phyloP scores from a whole-genome alignment of 306 rosid species.

The Quercus bicolor region DNA sequence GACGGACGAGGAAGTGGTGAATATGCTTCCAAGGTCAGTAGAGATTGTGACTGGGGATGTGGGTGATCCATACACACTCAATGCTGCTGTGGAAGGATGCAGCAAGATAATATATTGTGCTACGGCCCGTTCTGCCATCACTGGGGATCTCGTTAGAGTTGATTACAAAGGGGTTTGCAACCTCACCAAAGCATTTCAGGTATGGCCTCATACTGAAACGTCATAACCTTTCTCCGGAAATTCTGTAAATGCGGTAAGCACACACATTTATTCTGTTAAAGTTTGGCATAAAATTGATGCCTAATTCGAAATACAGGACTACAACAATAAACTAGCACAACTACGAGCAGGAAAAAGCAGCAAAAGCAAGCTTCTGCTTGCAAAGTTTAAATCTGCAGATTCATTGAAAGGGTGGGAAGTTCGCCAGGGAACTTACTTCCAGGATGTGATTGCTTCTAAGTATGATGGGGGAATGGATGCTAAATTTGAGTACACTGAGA shows the following conservation, averaged over 20 bases:
- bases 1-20: slow-evolving; percentile 61
- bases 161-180: slow-evolving; percentile 87
- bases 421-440: slow-evolving; percentile 83
- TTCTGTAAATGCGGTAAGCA: neutral
- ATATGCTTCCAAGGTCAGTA: slow-evolving; percentile 88
- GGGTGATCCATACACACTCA: slow-evolving; percentile 69
- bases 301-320: slow-evolving; percentile 62
- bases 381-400: slow-evolving; percentile 70
- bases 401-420: slow-evolving; percentile 85
- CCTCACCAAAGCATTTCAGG: slow-evolving; percentile 90
- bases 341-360: slow-evolving; percentile 94
- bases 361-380: slow-evolving; percentile 77
- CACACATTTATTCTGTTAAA: neutral
- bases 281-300: neutral
- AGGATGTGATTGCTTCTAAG: slow-evolving; percentile 78
- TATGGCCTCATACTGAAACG: slow-evolving; percentile 18
- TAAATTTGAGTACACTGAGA: slow-evolving; percentile 73
- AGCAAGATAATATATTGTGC: slow-evolving; percentile 91
- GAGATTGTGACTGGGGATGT: slow-evolving; percentile 81
- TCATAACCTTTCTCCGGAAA: neutral
- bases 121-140: slow-evolving; percentile 84
- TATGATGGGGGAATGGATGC: slow-evolving; percentile 99
- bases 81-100: slow-evolving; percentile 67
- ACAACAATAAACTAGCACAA: slow-evolving; percentile 84
- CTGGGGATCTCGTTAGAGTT: slow-evolving; percentile 88